These are phyloP conservation scores for Citrus medica DNA, from an alignment of 345 rosid species.

Conservation along the genomic window DNA sequence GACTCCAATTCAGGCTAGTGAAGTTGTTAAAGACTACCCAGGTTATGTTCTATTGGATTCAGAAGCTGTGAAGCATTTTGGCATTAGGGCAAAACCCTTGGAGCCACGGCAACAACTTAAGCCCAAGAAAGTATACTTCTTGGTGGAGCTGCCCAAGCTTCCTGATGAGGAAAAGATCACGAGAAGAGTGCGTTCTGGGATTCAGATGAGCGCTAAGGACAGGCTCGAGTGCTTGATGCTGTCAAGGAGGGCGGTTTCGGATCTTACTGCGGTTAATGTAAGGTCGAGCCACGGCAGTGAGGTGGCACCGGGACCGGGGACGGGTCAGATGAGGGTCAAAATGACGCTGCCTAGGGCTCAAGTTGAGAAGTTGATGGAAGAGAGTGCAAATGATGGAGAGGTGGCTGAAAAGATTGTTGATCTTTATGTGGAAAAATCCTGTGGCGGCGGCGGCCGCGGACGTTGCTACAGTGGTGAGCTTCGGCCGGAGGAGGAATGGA, in stretches of 20 bases:
- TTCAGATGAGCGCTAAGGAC: conserved; percentile 81
- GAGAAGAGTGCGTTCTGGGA: conserved; percentile 72
- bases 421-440: conserved; percentile 36
- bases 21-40: conserved; percentile 65
- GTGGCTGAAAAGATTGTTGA: conserved; percentile 65
- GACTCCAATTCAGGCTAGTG: conserved; percentile 60
- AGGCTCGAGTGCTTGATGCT: conserved; percentile 80
- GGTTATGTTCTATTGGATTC: conserved; percentile 79
- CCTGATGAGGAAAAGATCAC: conserved; percentile 35
- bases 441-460: neutral
- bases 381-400: conserved; percentile 58
- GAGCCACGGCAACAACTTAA: conserved; percentile 56
- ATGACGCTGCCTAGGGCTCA: conserved; percentile 69
- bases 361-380: conserved; percentile 62
- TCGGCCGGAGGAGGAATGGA: neutral
- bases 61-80: conserved; percentile 69
- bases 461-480: neutral
- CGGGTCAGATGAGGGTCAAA: conserved; percentile 46
- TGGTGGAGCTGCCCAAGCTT: conserved; percentile 66
- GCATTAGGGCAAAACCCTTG: conserved; percentile 71
- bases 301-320: neutral
- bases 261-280: conserved; percentile 35
- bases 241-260: conserved; percentile 70
- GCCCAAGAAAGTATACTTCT: conserved; percentile 63
- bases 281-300: neutral